These are phyloP conservation scores for Leccinum glutinopallens DNA, from an alignment of 1,284 basidiomycete genomes.

Conservation along the genomic window DNA sequence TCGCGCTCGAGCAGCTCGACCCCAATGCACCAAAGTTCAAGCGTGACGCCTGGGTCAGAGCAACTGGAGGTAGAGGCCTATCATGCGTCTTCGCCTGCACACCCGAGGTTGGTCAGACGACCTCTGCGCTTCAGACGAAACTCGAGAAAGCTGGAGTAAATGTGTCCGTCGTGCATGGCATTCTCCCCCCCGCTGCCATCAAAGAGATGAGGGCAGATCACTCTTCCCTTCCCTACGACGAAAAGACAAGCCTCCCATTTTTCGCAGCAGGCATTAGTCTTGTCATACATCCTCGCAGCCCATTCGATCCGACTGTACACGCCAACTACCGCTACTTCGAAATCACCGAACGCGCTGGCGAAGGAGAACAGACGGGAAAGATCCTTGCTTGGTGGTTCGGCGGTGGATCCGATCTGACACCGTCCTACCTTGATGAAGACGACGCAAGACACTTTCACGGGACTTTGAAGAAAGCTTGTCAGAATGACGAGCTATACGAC, in stretches of 20 bases:
- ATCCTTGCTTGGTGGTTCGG: constrained; percentile 98
- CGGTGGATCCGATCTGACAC: constrained; percentile 95
- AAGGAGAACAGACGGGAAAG: constrained; percentile 38
- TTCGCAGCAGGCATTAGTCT: constrained; percentile 92
- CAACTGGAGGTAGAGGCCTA: constrained; percentile 84
- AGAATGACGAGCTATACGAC: constrained; percentile 74
- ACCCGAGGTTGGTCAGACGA: constrained; percentile 33
- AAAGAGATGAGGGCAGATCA: constrained; percentile 96
- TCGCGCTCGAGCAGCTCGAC: constrained; percentile 81
- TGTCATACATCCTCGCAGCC: constrained; percentile 94
- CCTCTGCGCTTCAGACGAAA: constrained; percentile 45
- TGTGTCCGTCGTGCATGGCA: constrained; percentile 90
- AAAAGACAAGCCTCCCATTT: constrained; percentile 76
- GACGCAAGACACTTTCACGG: constrained; percentile 90
- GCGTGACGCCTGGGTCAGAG: constrained; percentile 85
- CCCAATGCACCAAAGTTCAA: constrained; percentile 73
- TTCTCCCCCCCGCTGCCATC: constrained; percentile 86
- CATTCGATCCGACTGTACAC: constrained; percentile 91
- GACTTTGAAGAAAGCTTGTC: constrained; percentile 79
- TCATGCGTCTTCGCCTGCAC: constrained; percentile 87
- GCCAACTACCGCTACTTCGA: constrained; percentile 99
- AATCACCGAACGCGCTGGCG: constrained; percentile 57
- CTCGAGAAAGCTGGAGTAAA: constrained; percentile 98
- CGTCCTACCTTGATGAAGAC: constrained; percentile 88
- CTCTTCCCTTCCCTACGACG: constrained; percentile 70